These are phyloP conservation scores for Fusarium ambrosium DNA, from an alignment of 2,329 filamentous ascomycete species.

Conservation along the genomic window DNA sequence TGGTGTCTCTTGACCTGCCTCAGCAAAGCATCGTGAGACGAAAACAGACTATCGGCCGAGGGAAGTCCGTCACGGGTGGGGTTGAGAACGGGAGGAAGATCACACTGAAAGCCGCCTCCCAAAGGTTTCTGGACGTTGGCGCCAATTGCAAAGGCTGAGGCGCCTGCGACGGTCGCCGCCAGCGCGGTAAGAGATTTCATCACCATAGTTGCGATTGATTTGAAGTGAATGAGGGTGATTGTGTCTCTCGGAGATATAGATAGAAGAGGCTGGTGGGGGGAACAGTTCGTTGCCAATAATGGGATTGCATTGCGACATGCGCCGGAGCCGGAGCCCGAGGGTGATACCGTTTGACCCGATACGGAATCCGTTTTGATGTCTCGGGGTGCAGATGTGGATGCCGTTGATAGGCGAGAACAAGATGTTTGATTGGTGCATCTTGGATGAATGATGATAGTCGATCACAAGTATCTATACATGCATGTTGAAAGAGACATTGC, in stretches of 20 bases:
- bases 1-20: slow-evolving; percentile 65
- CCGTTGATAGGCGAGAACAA: neutral
- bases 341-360: slow-evolving; percentile 13
- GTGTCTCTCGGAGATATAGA: neutral
- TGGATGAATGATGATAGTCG: neutral
- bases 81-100: slow-evolving; percentile 52
- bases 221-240: neutral
- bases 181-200: slow-evolving; percentile 37
- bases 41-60: slow-evolving; percentile 50
- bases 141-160: slow-evolving; percentile 32
- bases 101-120: slow-evolving; percentile 46
- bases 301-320: slow-evolving; percentile 30
- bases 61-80: slow-evolving; percentile 52
- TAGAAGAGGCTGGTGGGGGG: slow-evolving; percentile 23
- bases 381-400: neutral
- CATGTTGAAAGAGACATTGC: neutral
- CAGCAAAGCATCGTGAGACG: slow-evolving; percentile 49
- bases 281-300: slow-evolving; percentile 12
- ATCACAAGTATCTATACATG: neutral
- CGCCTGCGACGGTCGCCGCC: slow-evolving; percentile 28
- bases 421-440: neutral
- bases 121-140: slow-evolving; percentile 36
- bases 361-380: slow-evolving; percentile 16
- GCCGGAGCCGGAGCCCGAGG: slow-evolving; percentile 26
- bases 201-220: slow-evolving; percentile 27